Conservation (phyloP, 1,284 basidiomycete genomes). For the Sanghuangporus sanghuang region DNA sequence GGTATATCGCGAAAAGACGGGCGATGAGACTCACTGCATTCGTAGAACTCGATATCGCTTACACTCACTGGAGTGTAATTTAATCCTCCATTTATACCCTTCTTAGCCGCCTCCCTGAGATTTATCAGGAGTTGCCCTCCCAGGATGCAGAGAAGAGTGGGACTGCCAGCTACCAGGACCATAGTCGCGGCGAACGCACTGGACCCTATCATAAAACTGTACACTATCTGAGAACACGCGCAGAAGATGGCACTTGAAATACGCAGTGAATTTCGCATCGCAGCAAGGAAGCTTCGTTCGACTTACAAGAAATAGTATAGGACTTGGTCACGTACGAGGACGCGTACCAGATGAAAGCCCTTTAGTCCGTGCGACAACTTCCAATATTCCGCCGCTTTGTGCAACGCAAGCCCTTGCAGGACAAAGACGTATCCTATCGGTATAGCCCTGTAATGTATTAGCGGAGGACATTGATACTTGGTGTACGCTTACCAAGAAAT, state of each 20-base stretch:
- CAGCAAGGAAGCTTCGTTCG: background rate
- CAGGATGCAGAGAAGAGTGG: background rate
- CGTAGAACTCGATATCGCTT: background rate
- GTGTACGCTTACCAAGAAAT: background rate
- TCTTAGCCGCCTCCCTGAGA: background rate
- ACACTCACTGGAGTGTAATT: background rate
- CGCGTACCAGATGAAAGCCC: background rate
- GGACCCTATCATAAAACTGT: background rate
- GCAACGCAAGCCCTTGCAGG: background rate
- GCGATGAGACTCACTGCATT: background rate
- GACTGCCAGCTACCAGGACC: background rate
- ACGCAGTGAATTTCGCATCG: background rate
- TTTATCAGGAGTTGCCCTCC: background rate
- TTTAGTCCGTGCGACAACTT: background rate
- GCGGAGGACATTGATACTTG: background rate
- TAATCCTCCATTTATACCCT: background rate
- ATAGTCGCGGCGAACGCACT: background rate
- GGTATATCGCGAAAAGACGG: too few relatives aligned
- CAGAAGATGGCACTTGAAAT: background rate
- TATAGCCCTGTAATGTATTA: background rate
- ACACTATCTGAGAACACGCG: background rate
- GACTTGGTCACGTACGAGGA: constrained; percentile 3
- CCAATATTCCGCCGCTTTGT: constrained; percentile 2
- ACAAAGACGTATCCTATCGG: background rate
- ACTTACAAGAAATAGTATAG: constrained; percentile 6